A percentile compares a stretch with the other conserved stretches of the same genome.
Evolutionary conservation across 2,329 filamentous ascomycete species (phyloP).

Genomic region (Colletotrichum neosansevieriae): DNA sequence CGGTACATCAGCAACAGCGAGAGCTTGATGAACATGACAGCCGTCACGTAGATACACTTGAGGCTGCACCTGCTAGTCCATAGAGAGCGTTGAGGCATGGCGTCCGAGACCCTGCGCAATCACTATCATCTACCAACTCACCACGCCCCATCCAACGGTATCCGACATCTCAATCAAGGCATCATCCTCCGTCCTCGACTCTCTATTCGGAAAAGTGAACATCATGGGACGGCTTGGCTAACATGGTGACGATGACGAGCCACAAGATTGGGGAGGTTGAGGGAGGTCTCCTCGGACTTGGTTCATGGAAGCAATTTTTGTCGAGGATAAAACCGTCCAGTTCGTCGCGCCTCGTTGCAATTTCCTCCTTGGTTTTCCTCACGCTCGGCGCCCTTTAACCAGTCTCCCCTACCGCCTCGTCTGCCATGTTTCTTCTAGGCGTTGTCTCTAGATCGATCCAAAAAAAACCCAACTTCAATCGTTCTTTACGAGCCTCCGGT

Average conservation of each 20-base stretch:
- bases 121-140: constrained; percentile 22
- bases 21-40: constrained; percentile 37
- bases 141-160: neutral
- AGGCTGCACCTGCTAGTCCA: constrained; percentile 21
- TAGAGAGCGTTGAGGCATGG: constrained; percentile 29
- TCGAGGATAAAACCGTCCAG: constrained; percentile 21
- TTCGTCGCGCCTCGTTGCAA: constrained; percentile 7
- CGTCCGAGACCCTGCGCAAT: constrained; percentile 32
- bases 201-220: constrained; percentile 17
- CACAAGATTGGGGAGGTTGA: constrained; percentile 14
- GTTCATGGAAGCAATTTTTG: constrained; percentile 12
- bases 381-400: constrained; percentile 11
- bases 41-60: constrained; percentile 34
- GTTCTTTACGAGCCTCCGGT: constrained; percentile 19
- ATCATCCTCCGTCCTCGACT: constrained; percentile 1
- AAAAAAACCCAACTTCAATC: constrained; percentile 15
- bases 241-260: constrained; percentile 5
- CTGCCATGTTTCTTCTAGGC: constrained; percentile 3
- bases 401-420: constrained; percentile 11
- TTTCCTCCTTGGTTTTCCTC: constrained; percentile 5
- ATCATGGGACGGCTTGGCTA: constrained; percentile 16
- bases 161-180: constrained; percentile 6
- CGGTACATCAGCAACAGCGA: constrained; percentile 39
- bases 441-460: neutral
- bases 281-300: constrained; percentile 2